phyloP scores from a whole-genome alignment of 2,329 filamentous ascomycete genomes.

The Raffaelea albimanens region DNA sequence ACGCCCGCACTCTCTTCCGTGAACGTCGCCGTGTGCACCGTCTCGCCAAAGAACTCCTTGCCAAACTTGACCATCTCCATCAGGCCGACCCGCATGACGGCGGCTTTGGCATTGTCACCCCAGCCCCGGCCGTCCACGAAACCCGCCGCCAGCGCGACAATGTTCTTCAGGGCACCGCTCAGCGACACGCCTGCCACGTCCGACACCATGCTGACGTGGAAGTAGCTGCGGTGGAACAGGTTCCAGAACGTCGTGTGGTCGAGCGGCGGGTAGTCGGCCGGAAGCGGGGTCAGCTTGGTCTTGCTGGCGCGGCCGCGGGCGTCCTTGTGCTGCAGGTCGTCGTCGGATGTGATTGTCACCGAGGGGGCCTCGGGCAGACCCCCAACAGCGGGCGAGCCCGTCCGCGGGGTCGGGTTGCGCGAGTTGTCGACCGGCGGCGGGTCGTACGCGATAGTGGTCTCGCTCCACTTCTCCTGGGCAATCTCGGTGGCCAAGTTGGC shows the following conservation, averaged over 20 bases:
- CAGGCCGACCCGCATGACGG: conserved; percentile 91
- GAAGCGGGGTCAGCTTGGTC: conserved; percentile 64
- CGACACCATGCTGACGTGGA: conserved; percentile 87
- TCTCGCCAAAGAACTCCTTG: conserved; percentile 81
- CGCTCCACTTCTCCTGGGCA: conserved; percentile 84
- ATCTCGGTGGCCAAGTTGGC: conserved; percentile 96
- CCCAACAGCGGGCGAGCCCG: conserved; percentile 33
- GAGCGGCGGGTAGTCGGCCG: conserved; percentile 73
- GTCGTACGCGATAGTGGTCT: conserved; percentile 94
- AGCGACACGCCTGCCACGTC: conserved; percentile 97
- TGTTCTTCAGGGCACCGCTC: conserved; percentile 91
- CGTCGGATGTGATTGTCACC: conserved; percentile 36
- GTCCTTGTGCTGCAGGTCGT: conserved; percentile 45
- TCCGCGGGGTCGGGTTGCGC: conserved; percentile 54
- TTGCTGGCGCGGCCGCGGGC: conserved; percentile 57
- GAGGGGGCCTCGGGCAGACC: conserved; percentile 38
- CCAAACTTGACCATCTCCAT: conserved; percentile 96
- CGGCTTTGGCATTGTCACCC: conserved; percentile 99
- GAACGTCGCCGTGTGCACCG: conserved; percentile 74
- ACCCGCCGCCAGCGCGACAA: conserved; percentile 86
- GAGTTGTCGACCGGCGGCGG: conserved; percentile 77
- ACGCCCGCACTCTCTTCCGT: conserved; percentile 96
- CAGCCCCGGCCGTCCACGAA: conserved; percentile 93
- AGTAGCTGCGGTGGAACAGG: conserved; percentile 93
- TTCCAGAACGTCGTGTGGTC: conserved; percentile 75